Evolutionary conservation across 805 yeast genomes (phyloP), one percentile per base, ranked within the genome.

Genomic region (Yarrowia keelungensis): DNA sequence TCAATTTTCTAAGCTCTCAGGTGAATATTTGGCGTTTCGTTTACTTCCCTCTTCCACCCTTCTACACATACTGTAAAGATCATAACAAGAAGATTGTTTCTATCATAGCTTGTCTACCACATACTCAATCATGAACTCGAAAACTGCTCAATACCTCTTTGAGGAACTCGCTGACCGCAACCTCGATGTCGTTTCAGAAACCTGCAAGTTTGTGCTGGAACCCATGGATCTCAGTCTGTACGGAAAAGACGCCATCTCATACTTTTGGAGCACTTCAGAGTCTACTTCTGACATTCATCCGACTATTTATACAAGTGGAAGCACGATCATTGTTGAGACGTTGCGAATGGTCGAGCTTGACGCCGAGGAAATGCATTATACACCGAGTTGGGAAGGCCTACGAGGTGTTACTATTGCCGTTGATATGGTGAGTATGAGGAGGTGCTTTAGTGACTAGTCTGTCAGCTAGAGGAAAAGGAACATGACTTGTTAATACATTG

Each of bases 221-320:
- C 62, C 62, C 1, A 11, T 56, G 39, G 62, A 42, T 10, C n/a
- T 42, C 38, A 41, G 15, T 10, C 14, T 56, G 12, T 26, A 43
- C 9, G 46, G 62, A 4, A 16, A 41, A 26, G 22, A 42, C 16
- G 62, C 45, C 2, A 56, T 56, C 45, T 3, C 7, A 7, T 11
- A 42, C 38, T 56, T 56, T 41, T 56, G 62, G 62, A n/a, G 15
- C 47, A 15, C 62, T 1, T 56, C 62, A 5, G 62, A 56, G 15
- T 26, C 62, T 0, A 26, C 22, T 7, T 15, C 9, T 1, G 62
- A 56, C 32, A n/a, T 41, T 10, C 47, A 56, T n/a, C 62, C 62
- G 4, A 56, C 62, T 3, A 15, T 56, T 9, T 42, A 56, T 8
- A 32, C 9, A 3, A 19, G 62, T 26, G 47, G 47, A 15, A 41